phyloP scores from a whole-genome alignment of 495 filamentous ascomycete species.

The Xeromyces bisporus region DNA sequence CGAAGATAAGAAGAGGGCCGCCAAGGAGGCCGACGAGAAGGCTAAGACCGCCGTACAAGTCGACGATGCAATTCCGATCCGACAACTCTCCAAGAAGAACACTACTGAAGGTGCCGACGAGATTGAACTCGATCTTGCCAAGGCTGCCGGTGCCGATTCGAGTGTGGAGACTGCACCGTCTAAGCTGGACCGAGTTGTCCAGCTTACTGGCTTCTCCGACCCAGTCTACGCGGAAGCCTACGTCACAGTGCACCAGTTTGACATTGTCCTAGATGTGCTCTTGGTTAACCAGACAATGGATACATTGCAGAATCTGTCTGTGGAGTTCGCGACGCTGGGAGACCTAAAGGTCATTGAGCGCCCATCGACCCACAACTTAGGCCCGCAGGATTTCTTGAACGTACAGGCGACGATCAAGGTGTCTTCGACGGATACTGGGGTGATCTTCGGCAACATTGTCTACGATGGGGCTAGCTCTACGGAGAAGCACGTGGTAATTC shows the following conservation, averaged over 20 bases:
- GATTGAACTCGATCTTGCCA: slow-evolving; percentile 78
- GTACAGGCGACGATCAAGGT: slow-evolving; percentile 99
- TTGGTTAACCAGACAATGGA: slow-evolving; percentile 96
- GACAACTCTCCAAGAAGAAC: slow-evolving; percentile 86
- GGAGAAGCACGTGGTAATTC: slow-evolving; percentile 92
- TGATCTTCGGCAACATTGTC: slow-evolving; percentile 98
- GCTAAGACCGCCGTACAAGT: slow-evolving; percentile 90
- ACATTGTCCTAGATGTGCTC: slow-evolving; percentile 93
- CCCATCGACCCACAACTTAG: slow-evolving; percentile 88
- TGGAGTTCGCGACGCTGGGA: slow-evolving; percentile 94
- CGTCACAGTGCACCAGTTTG: slow-evolving; percentile 97
- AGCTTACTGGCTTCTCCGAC: slow-evolving; percentile 96
- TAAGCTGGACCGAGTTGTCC: slow-evolving; percentile 90
- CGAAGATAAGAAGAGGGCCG: slow-evolving; percentile 91
- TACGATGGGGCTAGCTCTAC: slow-evolving; percentile 93
- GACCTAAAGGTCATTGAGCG: slow-evolving; percentile 97
- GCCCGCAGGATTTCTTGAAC: slow-evolving; percentile 90
- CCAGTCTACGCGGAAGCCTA: slow-evolving; percentile 97
- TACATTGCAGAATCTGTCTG: slow-evolving; percentile 89
- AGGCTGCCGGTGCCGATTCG: slow-evolving; percentile 81
- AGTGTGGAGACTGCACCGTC: slow-evolving; percentile 71
- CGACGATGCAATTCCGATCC: slow-evolving; percentile 82
- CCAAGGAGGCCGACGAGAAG: slow-evolving; percentile 78
- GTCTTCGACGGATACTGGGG: slow-evolving; percentile 92
- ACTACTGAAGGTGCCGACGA: slow-evolving; percentile 69